Conservation (phyloP, 192 early-diverging fungal species). For the Gonapodya sp. region DNA sequence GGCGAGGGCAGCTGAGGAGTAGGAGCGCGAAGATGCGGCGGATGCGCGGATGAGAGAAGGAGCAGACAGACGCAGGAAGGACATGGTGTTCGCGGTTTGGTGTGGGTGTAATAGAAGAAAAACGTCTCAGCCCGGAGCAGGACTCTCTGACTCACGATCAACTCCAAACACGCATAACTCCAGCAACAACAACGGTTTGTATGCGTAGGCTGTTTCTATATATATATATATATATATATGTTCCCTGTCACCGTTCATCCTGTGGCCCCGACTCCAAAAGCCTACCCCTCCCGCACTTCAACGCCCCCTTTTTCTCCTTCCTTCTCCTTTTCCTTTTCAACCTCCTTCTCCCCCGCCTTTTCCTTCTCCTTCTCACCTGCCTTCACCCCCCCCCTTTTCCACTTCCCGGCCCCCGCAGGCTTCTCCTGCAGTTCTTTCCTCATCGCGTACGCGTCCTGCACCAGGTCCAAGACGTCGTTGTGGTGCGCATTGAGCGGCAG, state of each 20-base stretch:
- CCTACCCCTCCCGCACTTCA: too few relatives aligned
- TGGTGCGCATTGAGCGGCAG: not conserved
- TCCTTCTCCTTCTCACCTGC: not conserved
- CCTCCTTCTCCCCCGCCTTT: not conserved
- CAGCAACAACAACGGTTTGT: too few relatives aligned
- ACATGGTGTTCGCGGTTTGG: not conserved
- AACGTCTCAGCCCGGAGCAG: not conserved
- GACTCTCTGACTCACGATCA: too few relatives aligned
- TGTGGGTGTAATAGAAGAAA: not conserved
- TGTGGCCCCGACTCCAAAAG: too few relatives aligned
- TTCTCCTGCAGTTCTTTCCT: slow-evolving; percentile 9
- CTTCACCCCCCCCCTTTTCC: not conserved
- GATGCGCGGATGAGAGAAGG: not conserved
- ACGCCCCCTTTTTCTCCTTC: too few relatives aligned
- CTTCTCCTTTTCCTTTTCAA: not conserved
- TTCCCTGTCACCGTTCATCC: too few relatives aligned
- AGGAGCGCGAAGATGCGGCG: not conserved
- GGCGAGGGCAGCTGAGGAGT: slow-evolving; percentile 16
- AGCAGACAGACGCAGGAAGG: slow-evolving; percentile 11
- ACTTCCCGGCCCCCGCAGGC: not conserved
- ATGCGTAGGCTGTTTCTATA: not conserved
- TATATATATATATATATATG: not conserved
- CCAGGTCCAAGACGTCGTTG: not conserved
- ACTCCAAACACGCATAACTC: too few relatives aligned
- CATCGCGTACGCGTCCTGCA: slow-evolving; percentile 15